These are phyloP conservation scores for Phytophthora cryptogea DNA, from an alignment of 352 stramenopile species.

Conservation along the genomic window DNA sequence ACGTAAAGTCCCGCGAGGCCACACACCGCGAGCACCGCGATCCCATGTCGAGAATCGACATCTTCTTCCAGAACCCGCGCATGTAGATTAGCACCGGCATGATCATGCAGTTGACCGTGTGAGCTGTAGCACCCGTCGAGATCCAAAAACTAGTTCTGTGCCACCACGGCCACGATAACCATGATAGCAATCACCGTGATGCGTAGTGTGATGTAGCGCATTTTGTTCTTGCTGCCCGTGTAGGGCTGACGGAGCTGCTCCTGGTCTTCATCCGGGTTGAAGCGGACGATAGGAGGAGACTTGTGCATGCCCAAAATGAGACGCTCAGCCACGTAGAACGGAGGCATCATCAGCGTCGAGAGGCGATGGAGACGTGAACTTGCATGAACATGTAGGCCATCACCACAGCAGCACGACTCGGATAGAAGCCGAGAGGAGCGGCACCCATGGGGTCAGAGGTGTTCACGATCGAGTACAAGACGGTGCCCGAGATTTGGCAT, in stretches of 20 bases:
- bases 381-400: not conserved
- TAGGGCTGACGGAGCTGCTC: slow-evolving; percentile 36
- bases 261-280: slow-evolving; percentile 17
- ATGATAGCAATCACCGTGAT: slow-evolving; percentile 38
- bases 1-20: slow-evolving; percentile 51
- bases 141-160: slow-evolving; percentile 53
- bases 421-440: too few species aligned
- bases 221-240: slow-evolving; percentile 35
- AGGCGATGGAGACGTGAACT: slow-evolving; percentile 6
- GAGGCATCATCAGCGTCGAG: slow-evolving; percentile 38
- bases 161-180: slow-evolving; percentile 42
- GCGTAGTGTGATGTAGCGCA: slow-evolving; percentile 49
- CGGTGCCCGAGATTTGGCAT: too few species aligned
- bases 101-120: slow-evolving; percentile 10
- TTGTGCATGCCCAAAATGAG: slow-evolving; percentile 59
- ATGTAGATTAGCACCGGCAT: slow-evolving; percentile 28
- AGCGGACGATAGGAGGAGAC: slow-evolving; percentile 7
- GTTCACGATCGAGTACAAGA: too few species aligned
- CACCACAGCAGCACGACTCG: too few species aligned
- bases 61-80: slow-evolving; percentile 32
- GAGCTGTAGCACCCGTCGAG: slow-evolving; percentile 23
- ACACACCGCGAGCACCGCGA: slow-evolving; percentile 48
- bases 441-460: too few species aligned
- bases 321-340: slow-evolving; percentile 56
- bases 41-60: slow-evolving; percentile 53